These are phyloP conservation scores for Taxawa tesnikishii DNA, from an alignment of 2,329 filamentous ascomycete species.

Conservation along the genomic window DNA sequence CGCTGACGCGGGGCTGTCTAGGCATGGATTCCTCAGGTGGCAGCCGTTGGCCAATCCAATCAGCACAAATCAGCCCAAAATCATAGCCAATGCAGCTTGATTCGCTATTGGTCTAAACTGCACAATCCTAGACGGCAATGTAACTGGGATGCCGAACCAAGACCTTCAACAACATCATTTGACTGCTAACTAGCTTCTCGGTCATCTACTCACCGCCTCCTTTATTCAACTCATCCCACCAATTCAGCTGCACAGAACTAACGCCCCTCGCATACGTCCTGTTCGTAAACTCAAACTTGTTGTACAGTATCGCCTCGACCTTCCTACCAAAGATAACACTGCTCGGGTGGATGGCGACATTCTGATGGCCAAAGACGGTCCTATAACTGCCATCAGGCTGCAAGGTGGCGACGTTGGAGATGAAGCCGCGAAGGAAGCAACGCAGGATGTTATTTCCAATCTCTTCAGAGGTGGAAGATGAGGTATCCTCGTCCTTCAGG, in stretches of 20 bases:
- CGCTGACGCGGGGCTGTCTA: too few species aligned
- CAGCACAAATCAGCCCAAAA: too few species aligned
- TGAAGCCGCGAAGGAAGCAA: slow-evolving; percentile 46
- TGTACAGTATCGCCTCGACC: slow-evolving; percentile 51
- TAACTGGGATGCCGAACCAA: too few species aligned
- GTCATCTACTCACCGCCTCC: too few species aligned
- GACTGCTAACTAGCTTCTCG: too few species aligned
- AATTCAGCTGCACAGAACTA: slow-evolving; percentile 49
- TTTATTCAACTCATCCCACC: slow-evolving; percentile 49
- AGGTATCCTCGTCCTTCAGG: slow-evolving; percentile 10
- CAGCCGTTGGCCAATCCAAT: too few species aligned
- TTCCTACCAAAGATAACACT: slow-evolving; percentile 49
- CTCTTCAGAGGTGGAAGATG: slow-evolving; percentile 21
- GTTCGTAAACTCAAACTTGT: slow-evolving; percentile 54
- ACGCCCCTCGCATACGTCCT: slow-evolving; percentile 51
- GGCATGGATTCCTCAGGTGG: too few species aligned
- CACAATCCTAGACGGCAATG: too few species aligned
- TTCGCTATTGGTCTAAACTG: too few species aligned
- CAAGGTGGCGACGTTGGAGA: slow-evolving; percentile 46
- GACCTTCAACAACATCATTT: too few species aligned
- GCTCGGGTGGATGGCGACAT: slow-evolving; percentile 50
- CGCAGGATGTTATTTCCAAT: slow-evolving; percentile 40
- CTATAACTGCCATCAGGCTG: slow-evolving; percentile 50
- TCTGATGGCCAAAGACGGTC: slow-evolving; percentile 49
- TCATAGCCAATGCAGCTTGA: too few species aligned